phyloP scores from a whole-genome alignment of 345 rosid species.

The Salix suchowensis region DNA sequence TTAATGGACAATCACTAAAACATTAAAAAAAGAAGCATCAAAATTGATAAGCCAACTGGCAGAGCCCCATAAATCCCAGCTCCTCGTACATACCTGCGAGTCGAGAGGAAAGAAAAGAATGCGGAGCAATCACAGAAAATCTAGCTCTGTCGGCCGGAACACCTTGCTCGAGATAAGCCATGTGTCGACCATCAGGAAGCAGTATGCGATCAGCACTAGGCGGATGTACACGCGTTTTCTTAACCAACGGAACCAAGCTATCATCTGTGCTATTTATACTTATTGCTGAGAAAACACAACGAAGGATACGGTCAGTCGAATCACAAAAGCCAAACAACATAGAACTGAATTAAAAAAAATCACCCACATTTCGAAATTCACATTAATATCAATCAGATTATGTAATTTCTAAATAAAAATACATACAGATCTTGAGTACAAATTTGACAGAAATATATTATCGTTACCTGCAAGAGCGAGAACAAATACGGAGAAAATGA shows the following conservation, averaged over 20 bases:
- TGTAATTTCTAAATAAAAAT: neutral
- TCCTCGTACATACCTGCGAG: constrained; percentile 48
- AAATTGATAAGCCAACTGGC: neutral
- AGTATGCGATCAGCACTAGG: constrained; percentile 54
- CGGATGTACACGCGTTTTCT: constrained; percentile 50
- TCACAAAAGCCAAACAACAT: neutral
- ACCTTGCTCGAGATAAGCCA: constrained; percentile 62
- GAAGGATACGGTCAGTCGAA: neutral
- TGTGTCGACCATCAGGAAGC: constrained; percentile 71
- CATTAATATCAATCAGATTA: neutral
- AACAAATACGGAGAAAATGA: constrained; percentile 57
- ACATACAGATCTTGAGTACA: neutral
- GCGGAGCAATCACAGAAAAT: constrained; percentile 53
- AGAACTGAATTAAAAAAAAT: neutral
- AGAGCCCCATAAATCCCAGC: neutral
- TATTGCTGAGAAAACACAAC: constrained; percentile 36
- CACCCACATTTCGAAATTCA: too few species aligned
- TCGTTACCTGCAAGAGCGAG: constrained; percentile 66
- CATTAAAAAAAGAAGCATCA: neutral
- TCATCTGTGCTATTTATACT: constrained; percentile 22
- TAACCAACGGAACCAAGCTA: constrained; percentile 26
- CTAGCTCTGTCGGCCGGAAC: constrained; percentile 50
- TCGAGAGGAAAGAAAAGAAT: constrained; percentile 64
- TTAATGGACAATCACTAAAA: neutral
- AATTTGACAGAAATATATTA: neutral